Conservation (phyloP, 441 rosid genomes). For the Adansonia gregorii region DNA sequence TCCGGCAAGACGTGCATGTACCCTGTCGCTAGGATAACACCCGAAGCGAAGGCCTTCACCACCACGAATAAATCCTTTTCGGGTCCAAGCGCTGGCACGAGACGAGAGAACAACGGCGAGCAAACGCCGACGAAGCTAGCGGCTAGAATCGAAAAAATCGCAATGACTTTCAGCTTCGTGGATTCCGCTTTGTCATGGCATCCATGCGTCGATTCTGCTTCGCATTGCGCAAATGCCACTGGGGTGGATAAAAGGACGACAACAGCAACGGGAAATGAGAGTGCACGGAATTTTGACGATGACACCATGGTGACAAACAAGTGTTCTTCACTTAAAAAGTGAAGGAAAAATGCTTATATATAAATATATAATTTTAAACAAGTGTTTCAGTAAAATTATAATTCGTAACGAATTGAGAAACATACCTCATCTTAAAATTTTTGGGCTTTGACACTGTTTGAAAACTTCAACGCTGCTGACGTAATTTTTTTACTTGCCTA, state of each 20-base stretch:
- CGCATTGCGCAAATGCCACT: slow-evolving; percentile 1
- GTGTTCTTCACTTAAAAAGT: no score
- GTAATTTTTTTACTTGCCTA: not conserved
- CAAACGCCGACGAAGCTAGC: slow-evolving; percentile 48
- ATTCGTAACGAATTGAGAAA: no score
- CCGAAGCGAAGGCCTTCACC: slow-evolving; percentile 50
- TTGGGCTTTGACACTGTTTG: not conserved
- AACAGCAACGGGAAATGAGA: not conserved
- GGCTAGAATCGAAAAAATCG: slow-evolving; percentile 37
- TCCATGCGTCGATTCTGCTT: not conserved
- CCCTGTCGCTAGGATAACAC: slow-evolving; percentile 57
- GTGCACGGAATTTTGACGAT: not conserved
- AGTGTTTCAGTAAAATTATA: not conserved
- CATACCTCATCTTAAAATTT: not conserved
- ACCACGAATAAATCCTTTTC: slow-evolving; percentile 36
- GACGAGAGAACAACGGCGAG: slow-evolving; percentile 34
- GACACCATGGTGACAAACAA: slow-evolving; percentile 11
- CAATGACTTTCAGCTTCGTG: slow-evolving; percentile 40
- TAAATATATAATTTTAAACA: not conserved
- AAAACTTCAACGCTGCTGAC: not conserved
- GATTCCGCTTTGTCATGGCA: slow-evolving; percentile 41
- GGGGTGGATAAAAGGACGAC: not conserved
- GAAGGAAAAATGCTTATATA: no score
- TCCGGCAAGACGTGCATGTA: slow-evolving; percentile 65
- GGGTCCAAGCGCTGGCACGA: slow-evolving; percentile 34